Evolutionary conservation across 805 yeast genomes (phyloP), one percentile per base, ranked within the genome.

Genomic region (Candida nitratophila): DNA sequence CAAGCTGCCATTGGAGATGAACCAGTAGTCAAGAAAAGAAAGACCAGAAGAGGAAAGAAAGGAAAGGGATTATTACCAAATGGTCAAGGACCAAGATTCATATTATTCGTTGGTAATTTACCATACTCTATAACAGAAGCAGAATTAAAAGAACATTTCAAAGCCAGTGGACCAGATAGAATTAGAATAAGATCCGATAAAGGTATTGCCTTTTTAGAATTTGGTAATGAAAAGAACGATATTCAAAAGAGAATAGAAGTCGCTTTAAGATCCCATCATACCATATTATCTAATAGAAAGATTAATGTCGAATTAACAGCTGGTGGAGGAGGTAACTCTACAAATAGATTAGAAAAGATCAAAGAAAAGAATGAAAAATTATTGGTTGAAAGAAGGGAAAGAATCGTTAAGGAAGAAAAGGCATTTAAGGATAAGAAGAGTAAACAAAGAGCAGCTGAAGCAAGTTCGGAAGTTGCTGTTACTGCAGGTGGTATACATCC

Each of bases 221-320:
- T 89, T 55, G 81, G 68, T 48, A 68, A 65, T 44, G 76, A 70
- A 41, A 65, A 71, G 35, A 68, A 65, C 17, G 86, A 83, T 48
- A 86, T 90, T 35, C 84, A 84, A 53, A 76, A 79, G 47, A 77
- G 83, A 47, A 82, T 93, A 81, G 96, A 88, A 55, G 72, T 77
- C 39, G 97, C 97, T 0, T 70, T 93, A 53, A 71, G 83, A 50
- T 76, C 86, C 71, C 96, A 93, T 63, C 96, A 87, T 63, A 73
- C 91, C 3, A 55, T 69, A 10, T 60, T 91, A 50, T 73, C 77
- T 45, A 73, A 75, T 37, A 74, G 96, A 52, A 87, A 82, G 61
- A 90, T 93, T 57, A 93, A 93, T 58, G 97, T 93, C 31, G 99
- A 93, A 62, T 73, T 93, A 54, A 93, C 98, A 2, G 99, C 88